A percentile compares a stretch with the other conserved stretches of the same genome.
These are phyloP conservation scores for Trichoderma endophyticum DNA, from an alignment of 2,329 filamentous ascomycete species.

Conservation along the genomic window DNA sequence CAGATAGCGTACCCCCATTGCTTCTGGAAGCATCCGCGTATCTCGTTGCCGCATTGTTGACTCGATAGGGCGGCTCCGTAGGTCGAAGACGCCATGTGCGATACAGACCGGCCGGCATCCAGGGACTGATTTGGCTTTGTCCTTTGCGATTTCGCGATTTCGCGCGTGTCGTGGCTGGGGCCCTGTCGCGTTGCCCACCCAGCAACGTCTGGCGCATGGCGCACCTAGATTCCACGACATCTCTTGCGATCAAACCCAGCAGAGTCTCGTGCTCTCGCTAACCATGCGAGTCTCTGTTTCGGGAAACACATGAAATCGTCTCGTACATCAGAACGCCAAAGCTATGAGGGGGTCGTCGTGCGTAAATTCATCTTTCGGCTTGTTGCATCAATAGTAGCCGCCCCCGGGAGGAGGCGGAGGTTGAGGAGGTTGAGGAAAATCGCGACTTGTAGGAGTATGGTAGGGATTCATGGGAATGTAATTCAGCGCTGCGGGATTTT, in stretches of 20 bases:
- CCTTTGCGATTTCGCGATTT: not conserved
- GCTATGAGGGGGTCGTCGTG: not conserved
- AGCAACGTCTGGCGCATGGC: not conserved
- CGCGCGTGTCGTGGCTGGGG: not conserved
- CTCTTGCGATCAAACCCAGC: not conserved
- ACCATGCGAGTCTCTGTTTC: not conserved
- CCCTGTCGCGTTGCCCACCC: not conserved
- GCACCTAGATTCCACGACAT: not conserved
- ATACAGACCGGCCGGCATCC: not conserved
- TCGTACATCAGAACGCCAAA: not conserved
- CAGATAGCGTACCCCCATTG: not conserved
- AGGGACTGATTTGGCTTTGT: not conserved
- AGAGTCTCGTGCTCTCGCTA: not conserved
- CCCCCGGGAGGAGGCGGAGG: not conserved
- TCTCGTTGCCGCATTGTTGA: not conserved
- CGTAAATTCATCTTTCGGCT: not conserved
- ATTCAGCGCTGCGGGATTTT: constrained; percentile 9
- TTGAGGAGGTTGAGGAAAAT: not conserved
- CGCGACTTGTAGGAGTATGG: constrained; percentile 14
- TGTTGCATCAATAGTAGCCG: constrained; percentile 10
- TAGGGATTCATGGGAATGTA: constrained; percentile 17
- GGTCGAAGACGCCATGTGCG: not conserved
- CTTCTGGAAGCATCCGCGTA: not conserved
- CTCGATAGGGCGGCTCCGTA: not conserved
- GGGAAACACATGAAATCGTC: not conserved